These are phyloP conservation scores for Lactarius akahatsu DNA, from an alignment of 768 basidiomycete genomes.

Conservation along the genomic window DNA sequence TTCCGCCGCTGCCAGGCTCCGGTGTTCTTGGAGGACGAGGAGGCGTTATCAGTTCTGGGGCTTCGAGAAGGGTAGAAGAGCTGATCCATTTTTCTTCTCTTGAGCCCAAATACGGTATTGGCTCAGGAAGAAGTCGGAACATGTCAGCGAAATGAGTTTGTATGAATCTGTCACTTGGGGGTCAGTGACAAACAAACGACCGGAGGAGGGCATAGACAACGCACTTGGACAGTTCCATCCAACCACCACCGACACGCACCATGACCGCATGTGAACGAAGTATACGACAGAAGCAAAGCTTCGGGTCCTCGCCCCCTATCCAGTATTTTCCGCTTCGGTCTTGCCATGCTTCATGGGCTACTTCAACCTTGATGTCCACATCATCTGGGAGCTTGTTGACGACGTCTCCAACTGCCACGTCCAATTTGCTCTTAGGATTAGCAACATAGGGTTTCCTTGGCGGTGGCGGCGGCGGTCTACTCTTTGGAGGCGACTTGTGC, in stretches of 20 bases:
- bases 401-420: slow-evolving; percentile 89
- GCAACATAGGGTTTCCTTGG: slow-evolving; percentile 74
- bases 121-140: slow-evolving; percentile 69
- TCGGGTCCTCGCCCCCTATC: slow-evolving; percentile 91
- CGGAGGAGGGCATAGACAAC: slow-evolving; percentile 32
- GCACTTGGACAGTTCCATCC: slow-evolving; percentile 88
- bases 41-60: slow-evolving; percentile 42
- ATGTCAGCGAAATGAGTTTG: slow-evolving; percentile 82
- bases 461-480: slow-evolving; percentile 36
- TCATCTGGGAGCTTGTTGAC: slow-evolving; percentile 85
- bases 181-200: slow-evolving; percentile 3
- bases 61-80: slow-evolving; percentile 66
- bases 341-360: slow-evolving; percentile 82
- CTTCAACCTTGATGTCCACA: slow-evolving; percentile 79
- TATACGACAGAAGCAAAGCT: slow-evolving; percentile 89
- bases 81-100: slow-evolving; percentile 84
- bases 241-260: slow-evolving; percentile 95
- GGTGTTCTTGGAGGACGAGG: slow-evolving; percentile 60
- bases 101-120: slow-evolving; percentile 44
- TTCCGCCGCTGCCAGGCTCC: slow-evolving; percentile 49
- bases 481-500: slow-evolving; percentile 48
- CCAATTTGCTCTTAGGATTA: slow-evolving; percentile 87
- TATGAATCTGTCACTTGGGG: slow-evolving; percentile 63
- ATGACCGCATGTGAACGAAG: slow-evolving; percentile 90
- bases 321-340: slow-evolving; percentile 94